These are phyloP conservation scores for Tetracladium maxilliforme DNA, from an alignment of 2,329 filamentous ascomycete genomes.

Conservation along the genomic window DNA sequence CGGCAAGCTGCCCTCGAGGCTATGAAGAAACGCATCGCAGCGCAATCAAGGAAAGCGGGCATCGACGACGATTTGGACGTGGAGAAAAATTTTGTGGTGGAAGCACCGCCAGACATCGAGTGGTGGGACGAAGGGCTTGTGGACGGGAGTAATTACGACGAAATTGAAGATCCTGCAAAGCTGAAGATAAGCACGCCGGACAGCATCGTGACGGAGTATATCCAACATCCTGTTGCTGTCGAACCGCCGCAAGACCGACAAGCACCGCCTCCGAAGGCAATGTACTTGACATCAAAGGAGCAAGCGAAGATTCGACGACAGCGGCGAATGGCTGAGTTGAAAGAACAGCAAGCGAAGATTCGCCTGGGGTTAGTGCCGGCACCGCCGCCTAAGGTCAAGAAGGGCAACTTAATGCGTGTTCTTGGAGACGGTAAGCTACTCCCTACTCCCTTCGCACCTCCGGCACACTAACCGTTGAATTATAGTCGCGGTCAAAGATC, in stretches of 20 bases:
- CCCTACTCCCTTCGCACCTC: not conserved
- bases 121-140: slow-evolving; percentile 96
- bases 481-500: slow-evolving; percentile 75
- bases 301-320: slow-evolving; percentile 83
- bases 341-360: slow-evolving; percentile 94
- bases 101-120: slow-evolving; percentile 74
- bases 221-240: slow-evolving; percentile 84
- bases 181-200: slow-evolving; percentile 68
- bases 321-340: slow-evolving; percentile 79
- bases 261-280: slow-evolving; percentile 64
- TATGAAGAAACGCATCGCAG: slow-evolving; percentile 88
- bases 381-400: slow-evolving; percentile 91
- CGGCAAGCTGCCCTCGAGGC: slow-evolving; percentile 79
- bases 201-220: slow-evolving; percentile 75
- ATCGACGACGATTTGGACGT: slow-evolving; percentile 83
- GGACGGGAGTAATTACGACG: slow-evolving; percentile 58
- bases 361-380: slow-evolving; percentile 79
- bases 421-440: slow-evolving; percentile 78
- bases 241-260: slow-evolving; percentile 86
- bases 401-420: slow-evolving; percentile 94
- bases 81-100: slow-evolving; percentile 79
- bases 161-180: slow-evolving; percentile 46
- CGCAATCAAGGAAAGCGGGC: slow-evolving; percentile 74
- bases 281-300: slow-evolving; percentile 85
- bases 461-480: not conserved